A percentile compares a stretch with the other conserved stretches of the same genome.
phyloP scores from a whole-genome alignment of 768 basidiomycete species.

The Auricularia cornea region DNA sequence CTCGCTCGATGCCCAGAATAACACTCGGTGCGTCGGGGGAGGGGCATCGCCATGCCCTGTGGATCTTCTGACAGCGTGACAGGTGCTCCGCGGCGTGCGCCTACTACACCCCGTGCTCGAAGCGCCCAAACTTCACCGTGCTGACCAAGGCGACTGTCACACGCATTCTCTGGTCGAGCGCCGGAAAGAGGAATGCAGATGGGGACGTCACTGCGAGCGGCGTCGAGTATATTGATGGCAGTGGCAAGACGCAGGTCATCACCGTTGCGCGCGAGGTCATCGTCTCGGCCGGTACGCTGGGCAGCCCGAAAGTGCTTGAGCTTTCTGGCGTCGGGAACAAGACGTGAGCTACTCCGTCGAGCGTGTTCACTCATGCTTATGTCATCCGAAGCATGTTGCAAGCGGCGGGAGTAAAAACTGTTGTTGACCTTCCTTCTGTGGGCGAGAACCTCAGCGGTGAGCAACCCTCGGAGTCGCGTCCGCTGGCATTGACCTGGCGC shows the following conservation, averaged over 20 bases:
- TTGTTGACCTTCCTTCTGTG: constrained; percentile 5
- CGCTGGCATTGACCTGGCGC: no score
- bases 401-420: constrained; percentile 1
- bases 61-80: no score
- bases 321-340: constrained; percentile 32
- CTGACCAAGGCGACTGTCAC: constrained; percentile 4
- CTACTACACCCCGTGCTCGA: constrained; percentile 1
- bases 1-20: neutral
- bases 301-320: constrained; percentile 22
- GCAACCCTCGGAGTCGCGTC: neutral
- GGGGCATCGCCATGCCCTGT: neutral
- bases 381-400: neutral
- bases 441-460: constrained; percentile 3
- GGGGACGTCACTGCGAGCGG: neutral
- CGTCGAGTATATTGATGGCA: constrained; percentile 9
- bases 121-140: constrained; percentile 3
- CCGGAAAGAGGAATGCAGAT: neutral
- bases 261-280: constrained; percentile 33
- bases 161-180: constrained; percentile 4
- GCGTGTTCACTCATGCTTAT: no score
- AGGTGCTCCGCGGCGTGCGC: neutral
- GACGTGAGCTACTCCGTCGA: neutral
- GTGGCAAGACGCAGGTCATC: constrained; percentile 19
- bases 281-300: constrained; percentile 16
- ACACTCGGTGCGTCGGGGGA: neutral